phyloP scores from a whole-genome alignment of 768 basidiomycete species.

The Agaricus sinodeliciosus region DNA sequence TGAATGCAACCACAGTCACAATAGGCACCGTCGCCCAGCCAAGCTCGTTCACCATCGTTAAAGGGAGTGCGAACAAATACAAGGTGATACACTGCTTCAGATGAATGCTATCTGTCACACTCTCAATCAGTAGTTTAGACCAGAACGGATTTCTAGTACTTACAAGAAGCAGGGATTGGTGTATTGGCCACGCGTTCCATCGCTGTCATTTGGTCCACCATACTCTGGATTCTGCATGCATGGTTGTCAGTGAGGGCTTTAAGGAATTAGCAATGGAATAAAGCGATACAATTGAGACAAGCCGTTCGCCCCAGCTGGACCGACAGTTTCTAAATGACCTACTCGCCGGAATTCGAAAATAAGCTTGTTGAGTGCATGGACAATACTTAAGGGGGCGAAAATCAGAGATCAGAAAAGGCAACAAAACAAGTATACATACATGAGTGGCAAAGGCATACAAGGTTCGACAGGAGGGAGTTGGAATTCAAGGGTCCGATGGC shows the following conservation, averaged over 20 bases:
- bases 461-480: constrained; percentile 48
- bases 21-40: constrained; percentile 83
- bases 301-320: constrained; percentile 81
- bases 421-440: constrained; percentile 35
- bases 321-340: constrained; percentile 82
- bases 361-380: constrained; percentile 67
- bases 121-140: constrained; percentile 8
- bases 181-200: constrained; percentile 94
- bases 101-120: constrained; percentile 71
- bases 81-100: constrained; percentile 93
- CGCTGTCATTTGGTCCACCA: constrained; percentile 78
- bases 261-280: not conserved
- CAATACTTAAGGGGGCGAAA: constrained; percentile 43
- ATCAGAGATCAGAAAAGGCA: not conserved
- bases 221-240: constrained; percentile 53
- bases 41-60: constrained; percentile 77
- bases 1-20: constrained; percentile 83
- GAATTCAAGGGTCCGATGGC: constrained; percentile 54
- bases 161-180: constrained; percentile 73
- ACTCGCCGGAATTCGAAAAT: constrained; percentile 73
- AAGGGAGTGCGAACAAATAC: constrained; percentile 87
- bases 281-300: constrained; percentile 54
- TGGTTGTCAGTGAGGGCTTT: not conserved
- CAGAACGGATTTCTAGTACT: constrained; percentile 16
- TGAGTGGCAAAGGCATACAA: constrained; percentile 75